Evolutionary conservation across 805 yeast species (phyloP).

Genomic region (Novakomyces olei): DNA sequence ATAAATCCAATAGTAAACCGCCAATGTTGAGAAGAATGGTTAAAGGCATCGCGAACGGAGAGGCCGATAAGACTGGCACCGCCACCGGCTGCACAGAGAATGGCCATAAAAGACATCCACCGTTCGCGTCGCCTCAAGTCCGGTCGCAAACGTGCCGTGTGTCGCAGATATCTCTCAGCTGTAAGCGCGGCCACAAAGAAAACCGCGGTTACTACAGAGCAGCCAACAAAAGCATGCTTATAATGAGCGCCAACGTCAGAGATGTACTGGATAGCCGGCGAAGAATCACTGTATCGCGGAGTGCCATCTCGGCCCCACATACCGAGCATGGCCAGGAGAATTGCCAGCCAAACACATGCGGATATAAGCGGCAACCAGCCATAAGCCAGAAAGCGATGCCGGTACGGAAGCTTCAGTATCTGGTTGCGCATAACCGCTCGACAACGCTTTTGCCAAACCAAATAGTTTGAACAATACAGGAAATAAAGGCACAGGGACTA

Average conservation of each 20-base stretch:
- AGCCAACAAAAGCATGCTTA: neutral
- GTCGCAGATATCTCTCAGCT: conserved; percentile 41
- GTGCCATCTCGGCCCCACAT: neutral
- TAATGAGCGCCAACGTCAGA: neutral
- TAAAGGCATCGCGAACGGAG: conserved; percentile 45
- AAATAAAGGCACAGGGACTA: too few relatives aligned
- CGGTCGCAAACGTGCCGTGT: conserved; percentile 32
- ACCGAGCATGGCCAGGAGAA: neutral
- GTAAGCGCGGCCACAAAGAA: conserved; percentile 42
- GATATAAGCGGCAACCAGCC: neutral
- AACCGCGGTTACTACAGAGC: conserved; percentile 21
- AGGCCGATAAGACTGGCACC: conserved; percentile 56
- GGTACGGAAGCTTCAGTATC: too few relatives aligned
- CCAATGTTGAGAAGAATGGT: conserved; percentile 27
- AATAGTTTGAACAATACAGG: too few relatives aligned
- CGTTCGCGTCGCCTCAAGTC: conserved; percentile 25
- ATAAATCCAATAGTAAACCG: conserved; percentile 29
- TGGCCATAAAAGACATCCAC: conserved; percentile 21
- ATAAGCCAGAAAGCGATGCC: too few relatives aligned
- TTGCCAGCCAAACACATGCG: neutral
- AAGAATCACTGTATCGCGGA: neutral
- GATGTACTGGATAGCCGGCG: neutral
- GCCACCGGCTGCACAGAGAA: conserved; percentile 31
- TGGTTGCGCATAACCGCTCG: too few relatives aligned
- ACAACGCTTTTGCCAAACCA: too few relatives aligned